phyloP scores from a whole-genome alignment of 2,329 filamentous ascomycete genomes.

The Sporothrix curviconia region DNA sequence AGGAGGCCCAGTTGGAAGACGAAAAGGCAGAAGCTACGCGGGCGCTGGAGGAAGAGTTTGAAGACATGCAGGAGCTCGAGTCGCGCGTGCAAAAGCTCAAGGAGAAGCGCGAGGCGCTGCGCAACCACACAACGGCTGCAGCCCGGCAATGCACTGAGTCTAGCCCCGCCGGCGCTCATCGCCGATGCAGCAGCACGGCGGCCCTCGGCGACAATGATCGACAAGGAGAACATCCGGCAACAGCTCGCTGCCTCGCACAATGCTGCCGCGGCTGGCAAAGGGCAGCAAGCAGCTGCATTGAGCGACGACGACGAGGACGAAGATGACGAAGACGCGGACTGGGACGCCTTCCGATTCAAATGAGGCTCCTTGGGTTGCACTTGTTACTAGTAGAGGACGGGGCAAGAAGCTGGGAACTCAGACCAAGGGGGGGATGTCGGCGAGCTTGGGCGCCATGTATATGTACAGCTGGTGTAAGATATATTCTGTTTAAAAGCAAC shows the following conservation, averaged over 20 bases:
- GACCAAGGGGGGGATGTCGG: no score
- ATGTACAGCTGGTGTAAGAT: background rate
- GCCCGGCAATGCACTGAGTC: no score
- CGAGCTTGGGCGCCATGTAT: background rate
- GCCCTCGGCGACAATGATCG: constrained; percentile 9
- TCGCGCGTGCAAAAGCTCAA: constrained; percentile 62
- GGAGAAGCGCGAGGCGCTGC: constrained; percentile 63
- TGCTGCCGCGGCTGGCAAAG: constrained; percentile 29
- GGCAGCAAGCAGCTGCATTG: constrained; percentile 35
- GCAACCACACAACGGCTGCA: constrained; percentile 30
- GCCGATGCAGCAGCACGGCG: constrained; percentile 18
- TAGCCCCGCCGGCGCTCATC: background rate
- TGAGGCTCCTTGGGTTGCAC: no score
- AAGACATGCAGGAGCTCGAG: constrained; percentile 76
- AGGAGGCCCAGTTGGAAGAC: constrained; percentile 52
- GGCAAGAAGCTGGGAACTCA: no score
- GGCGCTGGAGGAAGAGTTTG: constrained; percentile 69
- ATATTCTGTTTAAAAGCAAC: background rate
- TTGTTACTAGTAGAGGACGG: no score
- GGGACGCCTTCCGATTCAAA: constrained; percentile 53
- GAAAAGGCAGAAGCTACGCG: constrained; percentile 71
- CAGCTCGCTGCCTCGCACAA: constrained; percentile 25
- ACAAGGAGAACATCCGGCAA: constrained; percentile 12
- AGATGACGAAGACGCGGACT: constrained; percentile 47
- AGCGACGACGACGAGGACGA: constrained; percentile 37